phyloP scores from a whole-genome alignment of 1,284 basidiomycete genomes.

The Microbotryomycetes sp. region DNA sequence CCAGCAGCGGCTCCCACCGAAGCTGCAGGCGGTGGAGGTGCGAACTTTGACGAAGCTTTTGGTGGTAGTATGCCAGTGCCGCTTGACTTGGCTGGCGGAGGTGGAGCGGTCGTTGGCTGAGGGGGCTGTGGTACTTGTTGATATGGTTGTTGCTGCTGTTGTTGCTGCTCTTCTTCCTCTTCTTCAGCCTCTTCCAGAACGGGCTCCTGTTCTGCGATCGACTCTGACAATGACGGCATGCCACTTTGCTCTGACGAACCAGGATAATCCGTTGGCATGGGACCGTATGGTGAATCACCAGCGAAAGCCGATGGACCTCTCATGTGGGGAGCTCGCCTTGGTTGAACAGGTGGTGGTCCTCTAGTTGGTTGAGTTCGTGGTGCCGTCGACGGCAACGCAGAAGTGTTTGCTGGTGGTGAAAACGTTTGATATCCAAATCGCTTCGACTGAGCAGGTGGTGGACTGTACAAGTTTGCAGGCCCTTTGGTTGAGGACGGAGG shows the following conservation, averaged over 20 bases:
- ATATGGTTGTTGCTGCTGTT: not conserved
- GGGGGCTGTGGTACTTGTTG: not conserved
- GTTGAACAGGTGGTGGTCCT: slow-evolving; percentile 10
- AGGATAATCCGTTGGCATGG: slow-evolving; percentile 14
- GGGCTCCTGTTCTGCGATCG: slow-evolving; percentile 7
- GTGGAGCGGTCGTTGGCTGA: too few species aligned
- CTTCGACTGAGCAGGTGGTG: not conserved
- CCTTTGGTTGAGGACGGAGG: not conserved
- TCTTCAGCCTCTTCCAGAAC: slow-evolving; percentile 19
- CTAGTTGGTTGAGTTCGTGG: not conserved
- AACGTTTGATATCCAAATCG: too few species aligned
- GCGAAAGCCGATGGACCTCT: slow-evolving; percentile 26
- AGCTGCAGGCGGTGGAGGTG: not conserved
- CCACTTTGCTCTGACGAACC: not conserved
- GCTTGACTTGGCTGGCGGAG: not conserved
- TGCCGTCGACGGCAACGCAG: not conserved
- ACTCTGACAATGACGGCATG: not conserved
- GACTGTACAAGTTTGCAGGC: not conserved
- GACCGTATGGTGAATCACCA: slow-evolving; percentile 27
- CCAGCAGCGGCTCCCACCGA: not conserved
- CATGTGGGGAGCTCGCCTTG: slow-evolving; percentile 24
- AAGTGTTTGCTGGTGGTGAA: not conserved
- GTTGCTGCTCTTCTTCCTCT: not conserved
- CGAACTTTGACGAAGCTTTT: not conserved
- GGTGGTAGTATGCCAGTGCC: not conserved